Conservation (phyloP, 208 protist species). For the Wallacemonas rigidus region DNA sequence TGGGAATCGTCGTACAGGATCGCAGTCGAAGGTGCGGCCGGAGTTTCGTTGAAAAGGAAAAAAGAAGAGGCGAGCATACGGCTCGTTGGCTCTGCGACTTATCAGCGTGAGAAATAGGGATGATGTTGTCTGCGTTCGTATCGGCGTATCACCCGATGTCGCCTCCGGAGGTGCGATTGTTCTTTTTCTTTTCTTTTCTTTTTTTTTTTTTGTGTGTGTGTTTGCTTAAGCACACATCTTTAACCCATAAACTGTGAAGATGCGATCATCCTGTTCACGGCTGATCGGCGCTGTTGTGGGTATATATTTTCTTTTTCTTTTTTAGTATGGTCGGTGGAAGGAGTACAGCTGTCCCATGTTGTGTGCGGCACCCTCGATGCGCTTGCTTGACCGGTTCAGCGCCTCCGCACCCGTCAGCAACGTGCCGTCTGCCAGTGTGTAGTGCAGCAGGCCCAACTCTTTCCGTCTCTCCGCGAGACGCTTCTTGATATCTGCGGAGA, state of each 20-base stretch:
- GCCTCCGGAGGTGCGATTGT: not conserved
- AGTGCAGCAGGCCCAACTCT: conserved; percentile 14
- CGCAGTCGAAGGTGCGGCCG: too few relatives aligned
- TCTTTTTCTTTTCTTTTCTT: conserved; percentile 18
- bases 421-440: conserved; percentile 31
- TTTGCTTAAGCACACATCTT: not conserved
- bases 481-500: not conserved
- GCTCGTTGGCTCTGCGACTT: too few relatives aligned
- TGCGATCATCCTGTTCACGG: too few relatives aligned
- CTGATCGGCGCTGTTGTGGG: too few relatives aligned
- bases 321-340: conserved; percentile 81
- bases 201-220: not conserved
- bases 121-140: not conserved
- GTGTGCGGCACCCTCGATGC: conserved; percentile 51
- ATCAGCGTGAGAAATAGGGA: not conserved
- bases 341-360: conserved; percentile 90
- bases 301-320: not conserved
- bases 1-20: too few relatives aligned
- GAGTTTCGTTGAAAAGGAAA: too few relatives aligned
- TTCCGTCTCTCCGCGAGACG: not conserved
- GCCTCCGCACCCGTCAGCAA: conserved; percentile 22
- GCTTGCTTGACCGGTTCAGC: conserved; percentile 24
- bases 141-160: not conserved
- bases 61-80: too few relatives aligned
- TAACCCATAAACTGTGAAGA: not conserved